phyloP scores from a whole-genome alignment of 139 green algal genomes.

The Closterium sp. region DNA sequence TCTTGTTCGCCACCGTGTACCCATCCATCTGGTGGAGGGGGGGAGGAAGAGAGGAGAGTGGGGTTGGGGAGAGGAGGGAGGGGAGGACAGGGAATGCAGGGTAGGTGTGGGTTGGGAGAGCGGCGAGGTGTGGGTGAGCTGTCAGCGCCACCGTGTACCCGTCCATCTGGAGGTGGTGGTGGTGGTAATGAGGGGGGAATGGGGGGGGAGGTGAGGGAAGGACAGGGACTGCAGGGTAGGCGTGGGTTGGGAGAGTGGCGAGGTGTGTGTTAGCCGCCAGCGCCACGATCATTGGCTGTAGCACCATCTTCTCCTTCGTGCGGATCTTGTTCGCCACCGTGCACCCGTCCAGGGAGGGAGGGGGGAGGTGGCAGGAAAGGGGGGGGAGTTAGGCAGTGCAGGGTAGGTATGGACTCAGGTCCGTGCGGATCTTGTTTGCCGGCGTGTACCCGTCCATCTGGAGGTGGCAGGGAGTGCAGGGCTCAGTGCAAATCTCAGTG shows the following conservation, averaged over 20 bases:
- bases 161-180: conserved; percentile 15
- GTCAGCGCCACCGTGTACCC: conserved; percentile 35
- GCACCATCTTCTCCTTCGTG: neutral
- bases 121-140: too few relatives aligned
- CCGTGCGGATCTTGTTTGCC: conserved; percentile 10
- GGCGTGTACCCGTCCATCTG: conserved; percentile 43
- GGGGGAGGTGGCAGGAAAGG: conserved; percentile 22
- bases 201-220: too few relatives aligned
- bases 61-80: too few relatives aligned
- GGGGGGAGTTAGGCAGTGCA: conserved; percentile 8
- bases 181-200: too few relatives aligned
- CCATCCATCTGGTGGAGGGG: conserved; percentile 38
- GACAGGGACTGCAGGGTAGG: neutral
- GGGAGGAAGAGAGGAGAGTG: neutral
- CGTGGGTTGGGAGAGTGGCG: conserved; percentile 46
- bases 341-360: conserved; percentile 14
- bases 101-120: too few relatives aligned
- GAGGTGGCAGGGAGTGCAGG: neutral
- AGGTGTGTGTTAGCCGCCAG: conserved; percentile 49
- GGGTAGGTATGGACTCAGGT: conserved; percentile 35
- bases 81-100: too few relatives aligned
- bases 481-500: too few relatives aligned
- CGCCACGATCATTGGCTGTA: conserved; percentile 37
- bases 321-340: conserved; percentile 22
- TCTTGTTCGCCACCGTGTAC: conserved; percentile 30